A percentile compares a stretch with the other conserved stretches of the same genome.
Evolutionary conservation across 306 rosid genomes (phyloP).

Genomic region (Vigna radiata): DNA sequence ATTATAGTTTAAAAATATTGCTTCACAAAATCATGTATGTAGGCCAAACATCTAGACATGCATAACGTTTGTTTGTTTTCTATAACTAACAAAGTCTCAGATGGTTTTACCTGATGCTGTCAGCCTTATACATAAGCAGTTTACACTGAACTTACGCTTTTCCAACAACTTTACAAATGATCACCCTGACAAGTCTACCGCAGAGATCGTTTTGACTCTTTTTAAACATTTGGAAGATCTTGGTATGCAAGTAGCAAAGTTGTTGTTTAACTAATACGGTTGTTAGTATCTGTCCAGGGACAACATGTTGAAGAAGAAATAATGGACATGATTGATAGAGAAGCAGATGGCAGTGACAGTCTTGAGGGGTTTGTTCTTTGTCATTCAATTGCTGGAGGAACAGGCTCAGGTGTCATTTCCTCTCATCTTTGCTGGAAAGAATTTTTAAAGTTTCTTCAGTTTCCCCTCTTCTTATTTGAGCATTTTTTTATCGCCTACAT

Average conservation of each 20-base stretch:
- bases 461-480: conserved; percentile 25
- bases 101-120: conserved; percentile 5
- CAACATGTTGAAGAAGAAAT: conserved; percentile 97
- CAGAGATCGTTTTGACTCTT: not conserved
- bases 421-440: conserved; percentile 12
- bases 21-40: not conserved
- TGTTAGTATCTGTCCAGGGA: conserved; percentile 68
- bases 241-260: conserved; percentile 27
- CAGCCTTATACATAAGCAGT: conserved; percentile 23
- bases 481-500: conserved; percentile 3
- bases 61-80: not conserved
- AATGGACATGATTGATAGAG: conserved; percentile 99
- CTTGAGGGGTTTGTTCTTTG: conserved; percentile 99
- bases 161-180: conserved; percentile 20
- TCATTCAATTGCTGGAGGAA: conserved; percentile 99
- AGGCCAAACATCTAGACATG: conserved; percentile 29
- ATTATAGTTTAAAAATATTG: conserved; percentile 15
- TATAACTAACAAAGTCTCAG: conserved; percentile 4
- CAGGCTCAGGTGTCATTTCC: conserved; percentile 85
- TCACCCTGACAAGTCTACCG: conserved; percentile 20
- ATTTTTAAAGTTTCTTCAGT: conserved; percentile 26
- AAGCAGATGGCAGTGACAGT: conserved; percentile 99
- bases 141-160: not conserved
- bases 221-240: conserved; percentile 21
- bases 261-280: conserved; percentile 8